Base-by-base conservation (phyloP, 2,329 filamentous ascomycete species). In the Hypoxylon sp. region DNA sequence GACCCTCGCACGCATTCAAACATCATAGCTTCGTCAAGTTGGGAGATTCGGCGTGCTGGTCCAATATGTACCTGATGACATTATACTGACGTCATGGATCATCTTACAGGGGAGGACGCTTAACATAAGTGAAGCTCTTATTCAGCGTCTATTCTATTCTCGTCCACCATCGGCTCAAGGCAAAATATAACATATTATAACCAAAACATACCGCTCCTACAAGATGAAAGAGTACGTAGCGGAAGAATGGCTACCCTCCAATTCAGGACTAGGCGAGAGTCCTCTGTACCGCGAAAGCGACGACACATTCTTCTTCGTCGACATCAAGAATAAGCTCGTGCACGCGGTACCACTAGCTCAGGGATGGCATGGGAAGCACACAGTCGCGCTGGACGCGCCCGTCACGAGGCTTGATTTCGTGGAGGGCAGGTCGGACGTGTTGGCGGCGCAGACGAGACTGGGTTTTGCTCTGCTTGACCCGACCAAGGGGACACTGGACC, bases 271-370 rank as follows among this genome's bases (percentile, higher is more conserved):
- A 12, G 71, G 70, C 42, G 69, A 74, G 46, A 73, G 69, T 36
- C 72, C 72, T 11, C 33, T 73, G 7, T 73, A 74, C 48, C 69
- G 71, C n/a, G 61, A 57, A 9, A 64, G 61, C 12, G 69, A 73
- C 30, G 62, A 72, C 45, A 68, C 54, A 0, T 71, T 74, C 70
- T 12, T 33, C 30, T 33, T 33, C 30, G 30, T 33, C 11, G 30
- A 33, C 11, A 33, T 33, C 11, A 33, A 12, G 14, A 33, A 14
- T 11, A 33, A 33, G 30, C 30, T 33, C 4, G 30, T 33, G 9
- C 30, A 33, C 11, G 4, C 30, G 12, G 30, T 33, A 12, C 30
- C 30, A 11, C 30, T 33, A 12, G 14, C 9, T 33, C 30, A 33
- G 30, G 30, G 30, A 9, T 33, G 30, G 30, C 9, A 12, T 12